phyloP scores from a whole-genome alignment of 1,284 basidiomycete genomes.

The Fomitopsis palustris region DNA sequence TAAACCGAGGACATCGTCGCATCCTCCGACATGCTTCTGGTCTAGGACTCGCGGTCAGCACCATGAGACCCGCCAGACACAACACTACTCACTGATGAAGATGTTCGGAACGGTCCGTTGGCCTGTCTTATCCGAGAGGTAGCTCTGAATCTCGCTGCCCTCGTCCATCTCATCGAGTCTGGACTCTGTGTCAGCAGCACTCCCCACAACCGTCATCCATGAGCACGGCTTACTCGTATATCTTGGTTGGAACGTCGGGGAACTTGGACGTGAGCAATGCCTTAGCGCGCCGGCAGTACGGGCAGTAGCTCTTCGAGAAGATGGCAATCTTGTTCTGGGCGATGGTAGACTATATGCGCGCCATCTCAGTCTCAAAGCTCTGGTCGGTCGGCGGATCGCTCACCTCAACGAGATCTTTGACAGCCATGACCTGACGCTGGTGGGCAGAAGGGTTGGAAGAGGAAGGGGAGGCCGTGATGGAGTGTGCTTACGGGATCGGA shows the following conservation, averaged over 20 bases:
- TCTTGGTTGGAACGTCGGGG: constrained; percentile 42
- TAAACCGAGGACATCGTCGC: constrained; percentile 25
- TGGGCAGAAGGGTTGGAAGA: constrained; percentile 34
- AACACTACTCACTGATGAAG: constrained; percentile 54
- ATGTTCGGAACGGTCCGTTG: constrained; percentile 68
- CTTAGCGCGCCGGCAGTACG: constrained; percentile 61
- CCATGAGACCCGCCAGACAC: background rate
- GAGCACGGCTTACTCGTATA: constrained; percentile 53
- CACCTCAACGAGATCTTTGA: constrained; percentile 41
- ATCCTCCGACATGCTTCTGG: constrained; percentile 51
- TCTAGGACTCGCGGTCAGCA: constrained; percentile 30
- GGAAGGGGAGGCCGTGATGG: constrained; percentile 25
- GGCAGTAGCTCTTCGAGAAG: constrained; percentile 68
- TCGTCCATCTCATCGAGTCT: constrained; percentile 48
- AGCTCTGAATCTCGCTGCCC: constrained; percentile 56
- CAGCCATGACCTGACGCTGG: constrained; percentile 38
- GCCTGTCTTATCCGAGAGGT: constrained; percentile 53
- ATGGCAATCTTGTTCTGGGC: constrained; percentile 56
- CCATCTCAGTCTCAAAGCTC: background rate
- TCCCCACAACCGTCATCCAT: constrained; percentile 1
- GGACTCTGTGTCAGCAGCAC: too few relatives aligned
- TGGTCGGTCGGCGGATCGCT: constrained; percentile 5
- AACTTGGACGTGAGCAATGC: constrained; percentile 47
- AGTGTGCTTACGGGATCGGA: constrained; percentile 23
- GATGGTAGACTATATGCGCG: constrained; percentile 43